Percentiles rank a stretch among this genome's conserved stretches.
Conservation (phyloP, 2,329 filamentous ascomycete genomes). For the Orbilia oligospora region DNA sequence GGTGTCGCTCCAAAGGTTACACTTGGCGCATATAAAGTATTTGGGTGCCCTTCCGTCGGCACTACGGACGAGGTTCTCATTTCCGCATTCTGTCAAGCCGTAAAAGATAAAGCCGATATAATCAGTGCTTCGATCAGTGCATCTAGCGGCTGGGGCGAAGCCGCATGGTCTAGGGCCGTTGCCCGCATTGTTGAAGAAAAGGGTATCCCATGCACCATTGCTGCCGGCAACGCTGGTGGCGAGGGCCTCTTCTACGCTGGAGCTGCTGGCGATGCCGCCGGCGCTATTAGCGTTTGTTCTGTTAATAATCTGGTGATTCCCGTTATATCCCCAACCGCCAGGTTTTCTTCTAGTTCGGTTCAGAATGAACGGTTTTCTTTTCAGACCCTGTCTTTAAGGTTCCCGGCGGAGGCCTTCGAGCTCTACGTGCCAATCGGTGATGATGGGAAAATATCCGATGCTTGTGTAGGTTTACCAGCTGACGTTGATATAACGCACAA, state of each 20-base stretch:
- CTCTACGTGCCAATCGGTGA: not conserved
- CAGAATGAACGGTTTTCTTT: not conserved
- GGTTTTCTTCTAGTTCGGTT: not conserved
- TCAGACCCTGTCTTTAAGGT: not conserved
- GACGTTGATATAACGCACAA: not conserved
- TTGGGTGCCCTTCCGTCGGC: conserved; percentile 60
- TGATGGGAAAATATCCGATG: not conserved
- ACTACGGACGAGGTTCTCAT: conserved; percentile 65
- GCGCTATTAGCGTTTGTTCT: not conserved
- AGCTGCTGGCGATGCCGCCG: conserved; percentile 66
- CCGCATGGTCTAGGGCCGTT: conserved; percentile 65
- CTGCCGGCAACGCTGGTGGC: conserved; percentile 71
- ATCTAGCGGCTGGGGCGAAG: not conserved
- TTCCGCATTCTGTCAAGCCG: conserved; percentile 65
- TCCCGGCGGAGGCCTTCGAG: not conserved
- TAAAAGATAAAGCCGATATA: conserved; percentile 40
- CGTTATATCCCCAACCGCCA: not conserved
- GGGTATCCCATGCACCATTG: conserved; percentile 71
- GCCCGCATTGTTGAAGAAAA: conserved; percentile 68
- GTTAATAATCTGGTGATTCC: not conserved
- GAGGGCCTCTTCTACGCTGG: conserved; percentile 70
- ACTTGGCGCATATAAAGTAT: conserved; percentile 65
- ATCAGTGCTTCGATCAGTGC: not conserved
- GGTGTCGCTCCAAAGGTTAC: conserved; percentile 65
- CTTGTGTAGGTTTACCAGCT: not conserved